These are phyloP conservation scores for Marchantia polymorpha DNA, from an alignment of 225 moss, liverwort and hornwort species.

Conservation along the genomic window DNA sequence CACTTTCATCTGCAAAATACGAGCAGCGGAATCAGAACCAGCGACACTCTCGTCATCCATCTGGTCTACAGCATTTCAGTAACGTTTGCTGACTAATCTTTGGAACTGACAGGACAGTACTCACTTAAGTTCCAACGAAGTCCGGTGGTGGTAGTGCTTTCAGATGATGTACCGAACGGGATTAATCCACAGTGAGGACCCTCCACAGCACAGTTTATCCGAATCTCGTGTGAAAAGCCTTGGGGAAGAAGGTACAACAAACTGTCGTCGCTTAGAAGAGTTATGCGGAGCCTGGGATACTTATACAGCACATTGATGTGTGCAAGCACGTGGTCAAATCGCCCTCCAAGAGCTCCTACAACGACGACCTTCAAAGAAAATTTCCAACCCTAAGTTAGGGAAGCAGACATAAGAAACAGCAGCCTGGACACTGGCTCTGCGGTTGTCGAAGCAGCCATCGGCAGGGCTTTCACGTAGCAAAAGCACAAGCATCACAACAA, in stretches of 20 bases:
- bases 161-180: constrained; percentile 68
- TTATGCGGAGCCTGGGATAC: constrained; percentile 53
- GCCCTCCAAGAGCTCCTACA: constrained; percentile 75
- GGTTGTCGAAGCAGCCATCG: not conserved
- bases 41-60: not conserved
- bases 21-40: not conserved
- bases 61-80: not conserved
- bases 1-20: constrained; percentile 28
- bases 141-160: constrained; percentile 74
- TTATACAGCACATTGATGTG: constrained; percentile 75
- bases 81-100: not conserved
- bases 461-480: not conserved
- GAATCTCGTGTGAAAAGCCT: constrained; percentile 69
- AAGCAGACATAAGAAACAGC: not conserved
- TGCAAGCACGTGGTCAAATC: constrained; percentile 82
- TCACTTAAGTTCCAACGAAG: constrained; percentile 78
- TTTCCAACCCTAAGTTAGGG: constrained; percentile 8
- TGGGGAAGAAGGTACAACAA: constrained; percentile 61
- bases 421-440: not conserved
- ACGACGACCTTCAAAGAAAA: constrained; percentile 61
- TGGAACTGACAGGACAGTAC: not conserved
- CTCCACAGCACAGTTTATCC: constrained; percentile 56
- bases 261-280: constrained; percentile 68
- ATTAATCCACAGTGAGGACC: constrained; percentile 83
- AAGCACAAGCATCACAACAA: not conserved